These are phyloP conservation scores for Gypsophila paniculata DNA, from an alignment of 179 eudicot genomes.

Conservation along the genomic window DNA sequence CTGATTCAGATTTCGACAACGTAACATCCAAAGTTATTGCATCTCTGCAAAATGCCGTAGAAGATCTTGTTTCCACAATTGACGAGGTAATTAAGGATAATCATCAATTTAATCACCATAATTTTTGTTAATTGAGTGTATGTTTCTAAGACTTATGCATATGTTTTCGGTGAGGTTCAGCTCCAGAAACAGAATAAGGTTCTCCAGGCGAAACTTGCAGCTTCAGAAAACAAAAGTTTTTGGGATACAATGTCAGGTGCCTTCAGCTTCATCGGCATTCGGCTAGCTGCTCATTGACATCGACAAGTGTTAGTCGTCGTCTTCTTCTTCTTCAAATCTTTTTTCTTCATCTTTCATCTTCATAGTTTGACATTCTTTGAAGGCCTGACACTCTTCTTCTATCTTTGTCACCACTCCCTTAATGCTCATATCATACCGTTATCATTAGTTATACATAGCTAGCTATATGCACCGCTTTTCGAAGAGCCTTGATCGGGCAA, in stretches of 20 bases:
- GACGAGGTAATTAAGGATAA: constrained; percentile 41
- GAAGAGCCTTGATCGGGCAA: no score
- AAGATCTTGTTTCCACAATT: constrained; percentile 46
- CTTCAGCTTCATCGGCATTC: constrained; percentile 33
- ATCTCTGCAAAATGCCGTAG: constrained; percentile 52
- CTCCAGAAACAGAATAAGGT: constrained; percentile 44
- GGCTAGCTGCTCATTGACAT: constrained; percentile 7
- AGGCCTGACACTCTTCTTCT: no score
- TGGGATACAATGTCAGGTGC: constrained; percentile 30
- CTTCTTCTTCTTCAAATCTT: no score
- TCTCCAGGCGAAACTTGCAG: constrained; percentile 39
- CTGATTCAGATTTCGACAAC: constrained; percentile 53
- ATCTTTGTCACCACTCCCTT: no score
- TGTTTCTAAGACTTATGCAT: background rate
- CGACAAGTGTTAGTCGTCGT: background rate
- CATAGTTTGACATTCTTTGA: no score
- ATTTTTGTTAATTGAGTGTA: no score
- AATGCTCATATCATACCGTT: no score
- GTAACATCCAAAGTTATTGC: constrained; percentile 50
- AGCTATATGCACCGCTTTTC: no score
- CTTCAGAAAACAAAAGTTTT: constrained; percentile 31
- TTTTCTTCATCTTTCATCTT: no score
- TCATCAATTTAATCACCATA: background rate
- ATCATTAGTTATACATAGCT: no score
- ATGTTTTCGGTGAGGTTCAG: constrained; percentile 23